phyloP scores from a whole-genome alignment of 495 filamentous ascomycete species.

The Parachaetomium inaequale region DNA sequence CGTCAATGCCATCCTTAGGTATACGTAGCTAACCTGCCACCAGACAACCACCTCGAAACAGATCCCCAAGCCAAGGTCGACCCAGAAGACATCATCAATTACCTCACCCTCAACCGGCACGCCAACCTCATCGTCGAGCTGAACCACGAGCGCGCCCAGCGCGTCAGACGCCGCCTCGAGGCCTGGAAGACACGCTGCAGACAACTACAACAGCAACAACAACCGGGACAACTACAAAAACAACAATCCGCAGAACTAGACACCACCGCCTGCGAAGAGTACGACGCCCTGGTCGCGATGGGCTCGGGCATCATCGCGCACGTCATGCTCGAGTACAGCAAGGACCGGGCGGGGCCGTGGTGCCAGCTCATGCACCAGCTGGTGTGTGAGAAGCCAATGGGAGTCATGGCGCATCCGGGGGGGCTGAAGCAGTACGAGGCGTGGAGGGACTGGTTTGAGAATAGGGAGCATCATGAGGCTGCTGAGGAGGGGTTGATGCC shows the following conservation, averaged over 20 bases:
- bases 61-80: background rate
- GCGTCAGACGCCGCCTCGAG: background rate
- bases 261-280: background rate
- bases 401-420: background rate
- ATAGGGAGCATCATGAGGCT: background rate
- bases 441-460: conserved; percentile 3
- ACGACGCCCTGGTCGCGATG: background rate
- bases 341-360: background rate
- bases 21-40: too few relatives aligned
- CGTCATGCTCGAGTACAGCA: conserved; percentile 1
- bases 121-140: conserved; percentile 9
- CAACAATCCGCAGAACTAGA: background rate
- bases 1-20: too few relatives aligned
- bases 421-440: background rate
- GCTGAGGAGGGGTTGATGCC: background rate
- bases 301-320: conserved; percentile 4
- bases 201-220: background rate
- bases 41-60: conserved; percentile 10
- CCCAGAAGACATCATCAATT: background rate
- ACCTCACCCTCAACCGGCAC: conserved; percentile 5
- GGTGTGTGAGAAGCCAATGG: background rate
- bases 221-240: background rate
- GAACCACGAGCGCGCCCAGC: conserved; percentile 1
- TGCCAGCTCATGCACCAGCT: conserved; percentile 1
- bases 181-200: background rate